phyloP scores from a whole-genome alignment of 495 filamentous ascomycete species.

The Usnea hakonensis region DNA sequence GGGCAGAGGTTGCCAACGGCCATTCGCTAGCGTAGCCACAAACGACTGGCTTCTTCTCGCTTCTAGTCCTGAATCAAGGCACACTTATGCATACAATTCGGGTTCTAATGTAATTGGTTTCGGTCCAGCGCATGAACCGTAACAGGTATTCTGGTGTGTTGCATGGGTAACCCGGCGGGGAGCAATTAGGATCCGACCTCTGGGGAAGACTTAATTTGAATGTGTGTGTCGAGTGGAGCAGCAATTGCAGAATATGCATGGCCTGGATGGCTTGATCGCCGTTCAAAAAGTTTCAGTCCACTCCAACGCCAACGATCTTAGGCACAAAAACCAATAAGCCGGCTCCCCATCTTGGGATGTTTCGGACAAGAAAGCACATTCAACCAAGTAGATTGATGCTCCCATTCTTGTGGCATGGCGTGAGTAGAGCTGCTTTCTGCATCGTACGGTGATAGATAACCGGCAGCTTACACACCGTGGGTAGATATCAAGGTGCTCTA shows the following conservation, averaged over 20 bases:
- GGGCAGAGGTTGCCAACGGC: conserved; percentile 2
- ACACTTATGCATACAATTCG: not conserved
- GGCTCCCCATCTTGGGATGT: not conserved
- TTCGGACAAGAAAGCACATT: not conserved
- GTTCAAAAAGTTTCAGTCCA: not conserved
- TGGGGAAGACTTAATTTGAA: not conserved
- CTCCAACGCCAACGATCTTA: not conserved
- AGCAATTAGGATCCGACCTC: not conserved
- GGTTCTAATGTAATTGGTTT: not conserved
- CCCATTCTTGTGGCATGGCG: too few relatives aligned
- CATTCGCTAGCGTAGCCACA: conserved; percentile 3
- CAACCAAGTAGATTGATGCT: too few relatives aligned
- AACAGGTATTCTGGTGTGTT: not conserved
- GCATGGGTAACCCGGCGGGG: not conserved
- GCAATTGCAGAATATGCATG: not conserved
- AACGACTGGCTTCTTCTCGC: conserved; percentile 15
- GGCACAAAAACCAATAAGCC: not conserved
- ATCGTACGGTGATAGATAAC: not conserved
- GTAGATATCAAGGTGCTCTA: not conserved
- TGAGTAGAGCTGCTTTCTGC: not conserved
- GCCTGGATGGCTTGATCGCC: not conserved
- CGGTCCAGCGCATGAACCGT: not conserved
- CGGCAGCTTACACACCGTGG: too few relatives aligned
- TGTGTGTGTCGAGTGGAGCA: not conserved
- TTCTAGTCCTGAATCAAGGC: conserved; percentile 8